Evolutionary conservation across 2,329 filamentous ascomycete species (phyloP).

Genomic region (Dothistroma pini): DNA sequence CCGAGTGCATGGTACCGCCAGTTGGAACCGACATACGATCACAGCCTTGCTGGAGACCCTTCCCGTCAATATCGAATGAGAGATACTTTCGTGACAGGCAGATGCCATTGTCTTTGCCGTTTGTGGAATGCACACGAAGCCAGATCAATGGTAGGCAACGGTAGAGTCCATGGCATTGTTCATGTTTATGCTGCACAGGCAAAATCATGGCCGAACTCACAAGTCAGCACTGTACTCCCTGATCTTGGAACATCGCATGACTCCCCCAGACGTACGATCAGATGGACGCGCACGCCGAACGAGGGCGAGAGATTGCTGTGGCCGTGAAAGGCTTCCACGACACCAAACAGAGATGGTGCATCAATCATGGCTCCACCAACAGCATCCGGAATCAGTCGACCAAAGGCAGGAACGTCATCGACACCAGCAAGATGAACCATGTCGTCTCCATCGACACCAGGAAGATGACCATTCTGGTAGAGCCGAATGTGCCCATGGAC

Average conservation of each 20-base stretch:
- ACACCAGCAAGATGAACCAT: slow-evolving; percentile 45
- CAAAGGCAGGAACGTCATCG: slow-evolving; percentile 41
- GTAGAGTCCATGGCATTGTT: background rate
- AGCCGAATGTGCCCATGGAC: slow-evolving; percentile 68
- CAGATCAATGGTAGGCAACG: background rate
- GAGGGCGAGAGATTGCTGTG: background rate
- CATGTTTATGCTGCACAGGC: background rate
- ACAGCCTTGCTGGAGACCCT: background rate
- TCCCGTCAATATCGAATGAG: background rate
- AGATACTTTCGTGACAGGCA: background rate
- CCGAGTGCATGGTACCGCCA: background rate
- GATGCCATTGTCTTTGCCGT: background rate
- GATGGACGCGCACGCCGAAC: background rate
- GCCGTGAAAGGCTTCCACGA: slow-evolving; percentile 39
- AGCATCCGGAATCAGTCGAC: slow-evolving; percentile 38
- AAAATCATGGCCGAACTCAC: no score
- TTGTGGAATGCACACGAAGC: background rate
- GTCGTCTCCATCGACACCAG: slow-evolving; percentile 42
- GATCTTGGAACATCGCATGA: background rate
- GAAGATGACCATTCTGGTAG: slow-evolving; percentile 51
- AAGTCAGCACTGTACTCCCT: no score
- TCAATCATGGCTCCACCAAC: slow-evolving; percentile 56
- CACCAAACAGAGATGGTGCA: slow-evolving; percentile 47
- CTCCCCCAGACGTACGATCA: background rate
- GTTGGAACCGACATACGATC: background rate